phyloP scores from a whole-genome alignment of 1,284 basidiomycete genomes.

The Clitocybe nebularis region DNA sequence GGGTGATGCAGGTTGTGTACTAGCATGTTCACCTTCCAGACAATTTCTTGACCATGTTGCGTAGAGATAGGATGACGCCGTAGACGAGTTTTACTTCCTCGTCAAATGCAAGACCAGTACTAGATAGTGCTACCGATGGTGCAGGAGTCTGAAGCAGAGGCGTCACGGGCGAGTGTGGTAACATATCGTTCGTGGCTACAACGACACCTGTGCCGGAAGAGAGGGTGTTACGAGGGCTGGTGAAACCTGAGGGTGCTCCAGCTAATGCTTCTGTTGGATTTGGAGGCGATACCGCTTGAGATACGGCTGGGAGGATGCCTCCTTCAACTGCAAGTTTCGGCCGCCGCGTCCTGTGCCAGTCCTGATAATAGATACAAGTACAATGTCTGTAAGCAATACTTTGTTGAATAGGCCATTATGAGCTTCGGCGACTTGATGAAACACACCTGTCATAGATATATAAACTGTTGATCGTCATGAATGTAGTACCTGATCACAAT shows the following conservation, averaged over 20 bases:
- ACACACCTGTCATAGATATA: conserved; percentile 86
- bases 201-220: conserved; percentile 60
- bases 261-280: conserved; percentile 28
- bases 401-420: conserved; percentile 7
- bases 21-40: conserved; percentile 78
- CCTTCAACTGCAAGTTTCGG: conserved; percentile 69
- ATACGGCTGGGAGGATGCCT: conserved; percentile 73
- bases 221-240: conserved; percentile 61
- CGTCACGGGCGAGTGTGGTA: conserved; percentile 31
- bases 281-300: conserved; percentile 50
- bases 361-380: conserved; percentile 88
- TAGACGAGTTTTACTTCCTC: conserved; percentile 98
- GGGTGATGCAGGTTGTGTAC: conserved; percentile 7
- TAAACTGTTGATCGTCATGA: conserved; percentile 82
- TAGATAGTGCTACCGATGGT: conserved; percentile 26
- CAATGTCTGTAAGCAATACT: conserved; percentile 65
- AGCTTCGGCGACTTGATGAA: conserved; percentile 10
- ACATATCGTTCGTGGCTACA: conserved; percentile 57
- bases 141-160: conserved; percentile 33
- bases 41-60: conserved; percentile 95
- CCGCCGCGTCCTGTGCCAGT: conserved; percentile 82
- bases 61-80: conserved; percentile 87
- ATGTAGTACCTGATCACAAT: too few species aligned
- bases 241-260: conserved; percentile 34
- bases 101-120: conserved; percentile 81